Evolutionary conservation across 768 basidiomycete species (phyloP), one percentile per base, ranked within the genome.

Genomic region (Termitomyces sp.): DNA sequence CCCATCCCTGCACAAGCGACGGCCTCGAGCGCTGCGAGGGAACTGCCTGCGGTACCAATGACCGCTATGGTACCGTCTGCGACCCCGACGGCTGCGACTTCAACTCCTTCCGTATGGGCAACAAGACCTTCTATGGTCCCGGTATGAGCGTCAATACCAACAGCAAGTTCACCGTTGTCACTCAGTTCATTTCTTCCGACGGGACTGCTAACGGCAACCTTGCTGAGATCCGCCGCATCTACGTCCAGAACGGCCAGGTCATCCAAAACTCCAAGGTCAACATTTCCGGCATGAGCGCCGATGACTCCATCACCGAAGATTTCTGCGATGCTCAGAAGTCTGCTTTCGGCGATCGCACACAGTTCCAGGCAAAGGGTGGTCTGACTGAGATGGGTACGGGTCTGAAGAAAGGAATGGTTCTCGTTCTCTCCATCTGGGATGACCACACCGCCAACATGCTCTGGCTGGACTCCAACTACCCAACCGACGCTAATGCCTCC

Each of bases 71-170:
- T 18, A 50, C 49, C 3, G 38, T 29, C 25, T 50, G 49, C 12
- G 49, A 50, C 38, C 49, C 49, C 57, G 79, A 79, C 58, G 81
- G 82, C 43, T 83, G 82, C 67, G 82, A 83, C 62, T 83, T 81
- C 76, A 83, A 82, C 78, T 79, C 82, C 27, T 84, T 63, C 75
- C 80, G 81, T 63, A 73, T 79, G 76, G 80, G 81, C 32, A 64
- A 68, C 63, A 63, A 58, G 54, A 56, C 64, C 50, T 83, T 81
- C 76, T 73, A 74, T 63, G 82, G 82, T 38, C 63, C 64, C n/a
- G 76, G 75, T 55, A 59, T 64, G 64, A 78, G 70, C 52, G 74
- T 83, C 65, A 76, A 82, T 72, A 83, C 80, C 64, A 71, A 54
- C 65, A 63, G 68, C 58, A 73, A 71, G 60, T 72, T 83, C 73